Conservation (phyloP, 164 flowering plant genomes). For the Malania oleifera region DNA sequence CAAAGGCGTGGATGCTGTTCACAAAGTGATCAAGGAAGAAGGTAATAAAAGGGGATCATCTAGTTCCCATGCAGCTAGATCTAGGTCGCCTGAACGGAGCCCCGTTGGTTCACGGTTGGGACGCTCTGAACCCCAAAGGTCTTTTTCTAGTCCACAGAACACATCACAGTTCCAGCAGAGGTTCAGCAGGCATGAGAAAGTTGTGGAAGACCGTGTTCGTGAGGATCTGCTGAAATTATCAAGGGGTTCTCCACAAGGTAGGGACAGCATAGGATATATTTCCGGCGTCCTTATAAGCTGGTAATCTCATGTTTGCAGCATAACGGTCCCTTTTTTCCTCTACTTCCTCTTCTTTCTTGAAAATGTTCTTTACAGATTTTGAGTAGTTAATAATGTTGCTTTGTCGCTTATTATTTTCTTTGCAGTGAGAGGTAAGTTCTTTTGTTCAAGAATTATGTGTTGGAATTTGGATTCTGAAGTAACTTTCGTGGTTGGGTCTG, state of each 20-base stretch:
- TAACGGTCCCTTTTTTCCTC: conserved; percentile 6
- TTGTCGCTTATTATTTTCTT: conserved; percentile 42
- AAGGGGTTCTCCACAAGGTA: conserved; percentile 91
- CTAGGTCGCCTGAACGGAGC: conserved; percentile 64
- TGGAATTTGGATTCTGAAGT: conserved; percentile 66
- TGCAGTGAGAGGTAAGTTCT: conserved; percentile 98
- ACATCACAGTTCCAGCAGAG: conserved; percentile 43
- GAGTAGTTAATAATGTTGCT: conserved; percentile 21
- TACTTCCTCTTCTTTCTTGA: not conserved
- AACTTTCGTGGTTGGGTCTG: conserved; percentile 49
- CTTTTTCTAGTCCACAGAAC: conserved; percentile 26
- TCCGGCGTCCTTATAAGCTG: conserved; percentile 34
- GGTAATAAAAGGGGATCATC: conserved; percentile 53
- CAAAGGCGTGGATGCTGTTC: conserved; percentile 98
- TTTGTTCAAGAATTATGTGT: conserved; percentile 63
- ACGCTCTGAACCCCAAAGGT: conserved; percentile 62
- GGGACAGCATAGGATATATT: conserved; percentile 48
- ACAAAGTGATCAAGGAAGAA: conserved; percentile 67
- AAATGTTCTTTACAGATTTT: not conserved
- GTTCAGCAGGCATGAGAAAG: conserved; percentile 56
- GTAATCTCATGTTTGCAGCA: conserved; percentile 35
- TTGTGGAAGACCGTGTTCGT: conserved; percentile 63
- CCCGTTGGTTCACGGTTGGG: conserved; percentile 42
- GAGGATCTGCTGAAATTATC: conserved; percentile 65
- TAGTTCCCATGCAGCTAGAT: conserved; percentile 43